Conservation (phyloP, 371 early-diverging fungal genomes). For the Zychaea mexicana region DNA sequence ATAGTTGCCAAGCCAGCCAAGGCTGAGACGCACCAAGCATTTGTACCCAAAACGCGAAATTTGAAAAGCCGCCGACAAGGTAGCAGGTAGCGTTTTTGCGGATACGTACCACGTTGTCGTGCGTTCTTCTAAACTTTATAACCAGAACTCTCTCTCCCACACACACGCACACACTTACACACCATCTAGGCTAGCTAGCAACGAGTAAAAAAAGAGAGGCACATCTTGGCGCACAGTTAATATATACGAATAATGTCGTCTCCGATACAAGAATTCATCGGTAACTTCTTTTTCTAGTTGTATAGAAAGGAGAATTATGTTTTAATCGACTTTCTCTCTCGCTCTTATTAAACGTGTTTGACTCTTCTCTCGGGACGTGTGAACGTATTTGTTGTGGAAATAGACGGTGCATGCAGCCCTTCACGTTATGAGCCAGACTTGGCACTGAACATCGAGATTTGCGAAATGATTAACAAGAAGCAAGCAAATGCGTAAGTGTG, state of each 20-base stretch:
- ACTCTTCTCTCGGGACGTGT: too few species aligned
- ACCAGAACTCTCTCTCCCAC: too few species aligned
- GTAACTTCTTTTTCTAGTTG: constrained; percentile 1
- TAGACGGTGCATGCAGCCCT: constrained; percentile 78
- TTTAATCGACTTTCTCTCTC: background rate
- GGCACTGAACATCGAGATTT: constrained; percentile 88
- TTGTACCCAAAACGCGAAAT: background rate
- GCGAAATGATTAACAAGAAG: constrained; percentile 87
- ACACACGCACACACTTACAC: too few species aligned
- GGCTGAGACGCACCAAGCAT: background rate
- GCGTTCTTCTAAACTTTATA: too few species aligned
- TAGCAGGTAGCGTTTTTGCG: background rate
- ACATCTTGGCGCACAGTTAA: background rate
- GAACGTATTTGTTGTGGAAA: too few species aligned
- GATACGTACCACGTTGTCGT: background rate
- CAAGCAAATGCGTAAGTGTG: constrained; percentile 74
- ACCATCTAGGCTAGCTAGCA: background rate
- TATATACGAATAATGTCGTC: constrained; percentile 12
- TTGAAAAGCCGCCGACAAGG: background rate
- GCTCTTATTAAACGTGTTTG: too few species aligned
- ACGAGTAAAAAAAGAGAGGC: background rate
- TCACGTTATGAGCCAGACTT: constrained; percentile 75
- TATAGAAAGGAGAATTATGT: background rate
- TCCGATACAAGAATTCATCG: constrained; percentile 28
- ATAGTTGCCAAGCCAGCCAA: background rate